phyloP scores from a whole-genome alignment of 768 basidiomycete species.

The Porpolomopsis calyptriformis region DNA sequence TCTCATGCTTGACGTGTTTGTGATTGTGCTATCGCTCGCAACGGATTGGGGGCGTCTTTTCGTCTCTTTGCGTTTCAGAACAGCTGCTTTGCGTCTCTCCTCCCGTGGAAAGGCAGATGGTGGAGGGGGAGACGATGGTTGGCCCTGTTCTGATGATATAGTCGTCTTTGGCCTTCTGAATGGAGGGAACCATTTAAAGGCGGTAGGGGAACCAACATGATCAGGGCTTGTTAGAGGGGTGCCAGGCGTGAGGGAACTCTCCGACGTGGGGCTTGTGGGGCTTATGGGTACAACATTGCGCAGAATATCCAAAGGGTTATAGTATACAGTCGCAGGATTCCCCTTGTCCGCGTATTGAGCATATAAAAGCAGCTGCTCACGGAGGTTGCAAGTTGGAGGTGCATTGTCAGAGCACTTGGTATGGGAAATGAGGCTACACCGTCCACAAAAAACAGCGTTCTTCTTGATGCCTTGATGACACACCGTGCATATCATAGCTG shows the following conservation, averaged over 20 bases:
- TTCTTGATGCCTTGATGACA: conserved; percentile 75
- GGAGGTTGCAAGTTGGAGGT: conserved; percentile 72
- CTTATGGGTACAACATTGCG: conserved; percentile 28
- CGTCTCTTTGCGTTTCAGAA: conserved; percentile 24
- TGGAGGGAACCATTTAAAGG: conserved; percentile 52
- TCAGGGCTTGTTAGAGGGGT: conserved; percentile 42
- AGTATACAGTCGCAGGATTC: conserved; percentile 41
- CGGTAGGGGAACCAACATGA: conserved; percentile 40
- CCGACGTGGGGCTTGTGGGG: conserved; percentile 43
- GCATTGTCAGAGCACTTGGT: conserved; percentile 63
- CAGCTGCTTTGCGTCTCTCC: conserved; percentile 4
- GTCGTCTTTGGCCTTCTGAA: conserved; percentile 60
- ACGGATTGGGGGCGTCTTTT: conserved; percentile 47
- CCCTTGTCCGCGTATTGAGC: conserved; percentile 70
- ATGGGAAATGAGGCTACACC: conserved; percentile 85
- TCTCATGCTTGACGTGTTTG: conserved; percentile 43
- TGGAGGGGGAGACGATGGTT: conserved; percentile 22
- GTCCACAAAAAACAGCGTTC: conserved; percentile 76
- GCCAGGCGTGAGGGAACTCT: conserved; percentile 42
- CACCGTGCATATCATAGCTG: conserved; percentile 82
- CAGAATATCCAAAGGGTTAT: conserved; percentile 40
- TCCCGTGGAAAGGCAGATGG: conserved; percentile 15
- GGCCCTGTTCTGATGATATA: conserved; percentile 32
- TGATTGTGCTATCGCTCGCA: conserved; percentile 47
- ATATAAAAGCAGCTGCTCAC: conserved; percentile 67